Evolutionary conservation across 345 rosid species (phyloP), one percentile per base, ranked within the genome.

Genomic region (Salix caprea): DNA sequence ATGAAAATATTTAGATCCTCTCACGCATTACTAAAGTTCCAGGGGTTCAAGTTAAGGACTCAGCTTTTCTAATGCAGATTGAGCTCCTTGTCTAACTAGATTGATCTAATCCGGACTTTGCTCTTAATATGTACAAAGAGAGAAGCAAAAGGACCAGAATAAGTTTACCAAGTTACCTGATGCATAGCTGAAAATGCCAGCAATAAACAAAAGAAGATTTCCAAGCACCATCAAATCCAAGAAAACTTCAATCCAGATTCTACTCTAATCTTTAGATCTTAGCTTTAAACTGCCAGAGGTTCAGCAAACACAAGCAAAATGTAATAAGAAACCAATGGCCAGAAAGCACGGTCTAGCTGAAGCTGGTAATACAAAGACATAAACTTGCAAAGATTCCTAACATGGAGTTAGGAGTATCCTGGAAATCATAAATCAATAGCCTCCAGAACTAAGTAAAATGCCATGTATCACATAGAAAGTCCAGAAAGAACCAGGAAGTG

Each of bases 201-300:
- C 26, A n/a, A 87, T 72, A 48, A 90, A 89, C 75, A 91, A 71
- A 77, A 84, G 52, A 52, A 82, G 50, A 67, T 78, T 78, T 82
- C 83, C 81, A 76, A 82, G 82, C 87, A 89, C 83, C 96, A 90
- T 94, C 69, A 67, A 79, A 67, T 79, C 81, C 73, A 42, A 80
- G 34, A 80, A 40, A 50, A 74, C 76, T 75, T 23, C 70, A 70
- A 75, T 14, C 37, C 28, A 28, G 60, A 69, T 62, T 72, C 50
- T 36, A 50, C 54, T 67, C 74, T 18, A 30, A 7, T 21, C 44
- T 65, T 72, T 60, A 11, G 16, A 73, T 75, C 65, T 66, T 62
- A 71, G 73, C 65, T 34, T 77, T 74, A 65, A 64, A 77, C 78
- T 64, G 74, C 80, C 71, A 77, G 66, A 68, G 18, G 44, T 75